A percentile compares a stretch with the other conserved stretches of the same genome.
Evolutionary conservation across 768 basidiomycete species (phyloP).

Genomic region (Glaciozyma antarctica): DNA sequence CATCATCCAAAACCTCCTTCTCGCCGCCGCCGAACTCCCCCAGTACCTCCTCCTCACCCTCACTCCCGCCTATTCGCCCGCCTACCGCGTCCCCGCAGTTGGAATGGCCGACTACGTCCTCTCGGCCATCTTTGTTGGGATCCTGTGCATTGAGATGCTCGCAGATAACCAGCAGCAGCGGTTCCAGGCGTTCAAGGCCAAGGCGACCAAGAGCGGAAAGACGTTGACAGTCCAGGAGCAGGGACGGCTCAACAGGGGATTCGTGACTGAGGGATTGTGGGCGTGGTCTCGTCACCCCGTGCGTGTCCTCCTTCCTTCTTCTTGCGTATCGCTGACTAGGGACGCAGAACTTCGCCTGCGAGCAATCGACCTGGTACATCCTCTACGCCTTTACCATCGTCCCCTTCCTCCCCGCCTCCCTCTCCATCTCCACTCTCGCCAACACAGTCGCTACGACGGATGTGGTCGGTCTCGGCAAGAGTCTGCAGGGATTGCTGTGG

Average conservation of each 20-base stretch:
- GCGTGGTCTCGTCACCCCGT: conserved; percentile 74
- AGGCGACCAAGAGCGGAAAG: conserved; percentile 41
- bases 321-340: not conserved
- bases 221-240: conserved; percentile 42
- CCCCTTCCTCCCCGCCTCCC: conserved; percentile 19
- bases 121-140: conserved; percentile 50
- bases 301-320: not conserved
- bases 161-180: conserved; percentile 82
- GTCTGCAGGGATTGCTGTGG: conserved; percentile 31
- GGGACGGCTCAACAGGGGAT: conserved; percentile 65
- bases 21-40: conserved; percentile 51
- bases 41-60: conserved; percentile 40
- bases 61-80: conserved; percentile 53
- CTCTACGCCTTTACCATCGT: conserved; percentile 20
- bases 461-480: conserved; percentile 34
- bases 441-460: conserved; percentile 23
- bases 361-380: conserved; percentile 55
- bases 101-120: conserved; percentile 56
- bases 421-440: conserved; percentile 39
- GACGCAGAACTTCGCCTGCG: conserved; percentile 65
- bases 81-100: conserved; percentile 50
- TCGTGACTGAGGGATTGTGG: conserved; percentile 77
- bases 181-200: conserved; percentile 57
- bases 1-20: conserved; percentile 66
- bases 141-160: conserved; percentile 62